Percentiles rank a stretch among this genome's conserved stretches.
Conservation (phyloP, 148 eudicot genomes). For the Nepenthes mirabilis region DNA sequence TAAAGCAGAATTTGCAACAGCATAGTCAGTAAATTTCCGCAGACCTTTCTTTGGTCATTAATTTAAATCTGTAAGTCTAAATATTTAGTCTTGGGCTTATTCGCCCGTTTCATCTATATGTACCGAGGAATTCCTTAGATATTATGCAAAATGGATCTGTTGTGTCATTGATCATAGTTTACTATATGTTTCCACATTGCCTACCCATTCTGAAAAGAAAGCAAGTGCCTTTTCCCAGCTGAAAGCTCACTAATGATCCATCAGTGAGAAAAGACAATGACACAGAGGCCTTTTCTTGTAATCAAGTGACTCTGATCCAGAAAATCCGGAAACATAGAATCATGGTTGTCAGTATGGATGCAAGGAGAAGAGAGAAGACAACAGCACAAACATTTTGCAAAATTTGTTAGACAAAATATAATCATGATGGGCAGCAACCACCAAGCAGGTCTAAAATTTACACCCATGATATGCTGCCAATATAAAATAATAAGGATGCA, state of each 20-base stretch:
- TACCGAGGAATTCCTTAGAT: too few species aligned
- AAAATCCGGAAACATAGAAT: constrained; percentile 36
- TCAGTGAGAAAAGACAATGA: constrained; percentile 49
- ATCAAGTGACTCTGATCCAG: constrained; percentile 57
- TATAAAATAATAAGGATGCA: too few species aligned
- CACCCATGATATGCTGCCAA: background rate
- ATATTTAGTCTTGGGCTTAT: too few species aligned
- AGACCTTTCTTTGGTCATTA: too few species aligned
- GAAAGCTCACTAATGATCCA: constrained; percentile 34
- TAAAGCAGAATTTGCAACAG: constrained; percentile 21
- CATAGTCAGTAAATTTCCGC: too few species aligned
- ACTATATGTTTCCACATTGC: too few species aligned
- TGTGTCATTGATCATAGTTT: too few species aligned
- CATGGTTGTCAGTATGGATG: constrained; percentile 54
- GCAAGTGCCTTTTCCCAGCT: constrained; percentile 14
- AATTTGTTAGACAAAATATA: background rate
- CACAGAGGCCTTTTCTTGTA: constrained; percentile 53
- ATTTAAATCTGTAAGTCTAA: too few species aligned
- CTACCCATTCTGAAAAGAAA: too few species aligned
- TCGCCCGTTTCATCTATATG: too few species aligned
- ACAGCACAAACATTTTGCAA: constrained; percentile 19
- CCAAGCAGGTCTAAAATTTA: background rate
- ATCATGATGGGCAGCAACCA: background rate
- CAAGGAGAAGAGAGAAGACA: constrained; percentile 24
- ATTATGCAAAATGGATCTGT: too few species aligned